phyloP scores from a whole-genome alignment of 2,329 filamentous ascomycete species.

The Beauveria asiatica region DNA sequence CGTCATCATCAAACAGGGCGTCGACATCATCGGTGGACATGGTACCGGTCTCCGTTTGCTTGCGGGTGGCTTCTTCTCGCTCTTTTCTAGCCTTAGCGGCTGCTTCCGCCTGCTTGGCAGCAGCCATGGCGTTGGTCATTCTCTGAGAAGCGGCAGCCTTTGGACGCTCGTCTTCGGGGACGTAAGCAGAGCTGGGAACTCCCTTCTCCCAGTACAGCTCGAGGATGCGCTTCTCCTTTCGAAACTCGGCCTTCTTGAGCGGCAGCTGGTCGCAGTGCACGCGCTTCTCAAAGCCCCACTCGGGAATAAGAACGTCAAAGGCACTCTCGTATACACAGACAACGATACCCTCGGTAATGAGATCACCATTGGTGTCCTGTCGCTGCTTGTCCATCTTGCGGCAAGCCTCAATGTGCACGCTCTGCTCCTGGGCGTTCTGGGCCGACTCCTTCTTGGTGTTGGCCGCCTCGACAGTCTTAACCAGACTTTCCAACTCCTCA shows the following conservation, averaged over 20 bases:
- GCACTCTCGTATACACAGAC: conserved; percentile 97
- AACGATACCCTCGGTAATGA: conserved; percentile 93
- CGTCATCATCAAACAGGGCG: conserved; percentile 81
- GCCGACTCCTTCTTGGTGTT: conserved; percentile 99
- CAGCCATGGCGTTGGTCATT: conserved; percentile 64
- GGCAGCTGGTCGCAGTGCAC: conserved; percentile 98
- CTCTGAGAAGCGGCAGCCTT: conserved; percentile 70
- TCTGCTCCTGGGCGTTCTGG: conserved; percentile 95
- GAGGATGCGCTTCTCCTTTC: conserved; percentile 88
- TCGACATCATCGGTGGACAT: conserved; percentile 90
- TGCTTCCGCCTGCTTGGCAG: conserved; percentile 72
- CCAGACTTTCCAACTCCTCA: conserved; percentile 79
- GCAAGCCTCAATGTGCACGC: conserved; percentile 96
- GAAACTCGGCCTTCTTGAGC: conserved; percentile 97
- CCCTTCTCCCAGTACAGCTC: conserved; percentile 99
- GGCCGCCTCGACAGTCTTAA: conserved; percentile 89
- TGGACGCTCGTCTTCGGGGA: conserved; percentile 93
- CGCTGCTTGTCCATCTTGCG: conserved; percentile 89
- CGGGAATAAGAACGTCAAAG: conserved; percentile 94
- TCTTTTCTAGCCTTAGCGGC: conserved; percentile 76
- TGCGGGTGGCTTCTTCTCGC: conserved; percentile 81
- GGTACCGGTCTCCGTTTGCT: conserved; percentile 89
- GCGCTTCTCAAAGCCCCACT: conserved; percentile 98
- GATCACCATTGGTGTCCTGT: conserved; percentile 77
- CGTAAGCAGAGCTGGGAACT: conserved; percentile 88